Conservation (phyloP, 345 rosid species). For the Pistacia integerrima region DNA sequence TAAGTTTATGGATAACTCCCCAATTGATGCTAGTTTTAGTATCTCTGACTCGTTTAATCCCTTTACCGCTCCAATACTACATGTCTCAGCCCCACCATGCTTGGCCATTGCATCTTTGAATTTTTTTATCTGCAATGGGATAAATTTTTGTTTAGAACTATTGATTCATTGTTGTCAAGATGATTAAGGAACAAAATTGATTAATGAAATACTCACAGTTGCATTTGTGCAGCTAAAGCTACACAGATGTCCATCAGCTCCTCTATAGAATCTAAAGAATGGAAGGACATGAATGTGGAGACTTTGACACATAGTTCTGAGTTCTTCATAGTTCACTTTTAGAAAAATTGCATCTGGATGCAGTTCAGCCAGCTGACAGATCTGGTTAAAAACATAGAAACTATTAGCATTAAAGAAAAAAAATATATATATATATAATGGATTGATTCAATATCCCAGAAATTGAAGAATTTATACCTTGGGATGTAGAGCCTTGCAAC, state of each 20-base stretch:
- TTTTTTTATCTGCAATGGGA: constrained; percentile 54
- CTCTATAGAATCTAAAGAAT: constrained; percentile 77
- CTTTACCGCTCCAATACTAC: constrained; percentile 50
- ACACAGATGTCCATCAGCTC: constrained; percentile 63
- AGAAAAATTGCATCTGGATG: constrained; percentile 62
- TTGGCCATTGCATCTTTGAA: constrained; percentile 66
- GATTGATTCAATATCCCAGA: not conserved
- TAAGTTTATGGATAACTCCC: constrained; percentile 28
- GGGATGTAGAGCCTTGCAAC: constrained; percentile 83
- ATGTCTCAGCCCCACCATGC: constrained; percentile 45
- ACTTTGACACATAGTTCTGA: constrained; percentile 56
- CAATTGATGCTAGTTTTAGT: constrained; percentile 27
- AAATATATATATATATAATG: not conserved
- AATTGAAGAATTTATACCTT: constrained; percentile 39
- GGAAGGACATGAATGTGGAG: constrained; percentile 77
- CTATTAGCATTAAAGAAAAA: not conserved
- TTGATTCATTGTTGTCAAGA: not conserved
- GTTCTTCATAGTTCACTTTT: constrained; percentile 74
- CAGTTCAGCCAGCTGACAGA: constrained; percentile 75
- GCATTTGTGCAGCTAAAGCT: constrained; percentile 79
- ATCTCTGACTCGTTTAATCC: constrained; percentile 57
- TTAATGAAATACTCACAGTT: constrained; percentile 39
- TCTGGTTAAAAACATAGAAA: constrained; percentile 37
- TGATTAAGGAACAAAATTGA: not conserved
- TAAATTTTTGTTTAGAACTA: not conserved